Evolutionary conservation across 306 rosid genomes (phyloP), one percentile per base, ranked within the genome.

Genomic region (Sicyos edulis): DNA sequence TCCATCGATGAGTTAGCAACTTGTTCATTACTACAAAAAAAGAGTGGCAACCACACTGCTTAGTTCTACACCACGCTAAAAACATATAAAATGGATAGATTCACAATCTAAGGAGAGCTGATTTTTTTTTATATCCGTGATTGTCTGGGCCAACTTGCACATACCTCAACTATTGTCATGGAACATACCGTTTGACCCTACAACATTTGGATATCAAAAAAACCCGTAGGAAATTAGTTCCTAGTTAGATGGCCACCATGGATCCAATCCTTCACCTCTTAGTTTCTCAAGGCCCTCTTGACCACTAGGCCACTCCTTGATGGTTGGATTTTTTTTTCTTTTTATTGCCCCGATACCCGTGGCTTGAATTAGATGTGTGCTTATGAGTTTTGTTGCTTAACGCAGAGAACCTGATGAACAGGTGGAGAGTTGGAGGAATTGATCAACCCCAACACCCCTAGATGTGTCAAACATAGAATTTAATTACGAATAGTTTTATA

Each of bases 1-100:
- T 87, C 89, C 78, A 76, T 87, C 77, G 92, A 83, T 40, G 78
- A 78, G 65, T 87, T 74, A 53, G 97, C 85, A 62, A 91, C 91
- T 84, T 81, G 85, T 82, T 91, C 99, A 29, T 90, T 79, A 70
- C 99, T 91, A 68, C 77, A 77, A 47, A 37, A 37, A 47, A 32
- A 22, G 34, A 62, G 42, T 34, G 50, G 69, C 37, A 44, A 67
- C 56, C 37, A 45, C 55, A 21, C 40, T n/a, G 20, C 29, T 2
- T 67, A 44, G 13, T 47, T 45, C 40, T 40, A 67, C 20, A 6
- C 24, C 55, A 67, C 20, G 40, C 55, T 67, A 47, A 66, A 61
- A 44, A 47, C 21, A 21, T 3, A 45, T 7, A 6, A 12, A 67
- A 67, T 5, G 1, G 6, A 67, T 12, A 12, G 19, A 67, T 2